Conservation (phyloP, 2,329 filamentous ascomycete genomes). For the Orbilia brochopaga region DNA sequence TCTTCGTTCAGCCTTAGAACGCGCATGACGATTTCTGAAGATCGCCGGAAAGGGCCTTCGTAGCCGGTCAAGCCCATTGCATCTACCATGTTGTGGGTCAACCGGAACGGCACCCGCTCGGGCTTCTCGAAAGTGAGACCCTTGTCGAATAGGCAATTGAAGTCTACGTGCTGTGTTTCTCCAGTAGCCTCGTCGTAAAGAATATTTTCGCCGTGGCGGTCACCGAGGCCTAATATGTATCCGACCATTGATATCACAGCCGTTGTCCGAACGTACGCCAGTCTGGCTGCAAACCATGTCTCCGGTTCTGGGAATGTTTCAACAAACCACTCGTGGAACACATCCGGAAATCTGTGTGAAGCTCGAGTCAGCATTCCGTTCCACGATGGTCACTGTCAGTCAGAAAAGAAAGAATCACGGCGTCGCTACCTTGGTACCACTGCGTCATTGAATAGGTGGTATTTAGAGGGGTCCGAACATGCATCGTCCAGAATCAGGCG, state of each 20-base stretch:
- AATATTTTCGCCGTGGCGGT: slow-evolving; percentile 96
- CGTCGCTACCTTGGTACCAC: slow-evolving; percentile 61
- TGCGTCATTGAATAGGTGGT: slow-evolving; percentile 72
- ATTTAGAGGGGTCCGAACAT: slow-evolving; percentile 67
- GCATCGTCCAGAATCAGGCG: slow-evolving; percentile 68
- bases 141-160: slow-evolving; percentile 99
- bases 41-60: slow-evolving; percentile 87
- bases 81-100: slow-evolving; percentile 98
- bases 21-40: slow-evolving; percentile 83
- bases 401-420: neutral
- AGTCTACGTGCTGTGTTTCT: slow-evolving; percentile 95
- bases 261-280: slow-evolving; percentile 89
- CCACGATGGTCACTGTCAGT: neutral
- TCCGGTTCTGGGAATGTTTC: slow-evolving; percentile 93
- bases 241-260: slow-evolving; percentile 99
- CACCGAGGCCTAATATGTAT: slow-evolving; percentile 87
- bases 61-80: slow-evolving; percentile 95
- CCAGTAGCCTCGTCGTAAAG: slow-evolving; percentile 92
- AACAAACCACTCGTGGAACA: slow-evolving; percentile 93
- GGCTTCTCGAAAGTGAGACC: slow-evolving; percentile 93
- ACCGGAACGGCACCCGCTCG: slow-evolving; percentile 90
- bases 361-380: slow-evolving; percentile 55
- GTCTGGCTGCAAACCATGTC: slow-evolving; percentile 85
- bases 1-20: slow-evolving; percentile 91
- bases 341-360: slow-evolving; percentile 74